These are phyloP conservation scores for Paramecium primaurelia DNA, from an alignment of 73 alveolate species.

Conservation along the genomic window DNA sequence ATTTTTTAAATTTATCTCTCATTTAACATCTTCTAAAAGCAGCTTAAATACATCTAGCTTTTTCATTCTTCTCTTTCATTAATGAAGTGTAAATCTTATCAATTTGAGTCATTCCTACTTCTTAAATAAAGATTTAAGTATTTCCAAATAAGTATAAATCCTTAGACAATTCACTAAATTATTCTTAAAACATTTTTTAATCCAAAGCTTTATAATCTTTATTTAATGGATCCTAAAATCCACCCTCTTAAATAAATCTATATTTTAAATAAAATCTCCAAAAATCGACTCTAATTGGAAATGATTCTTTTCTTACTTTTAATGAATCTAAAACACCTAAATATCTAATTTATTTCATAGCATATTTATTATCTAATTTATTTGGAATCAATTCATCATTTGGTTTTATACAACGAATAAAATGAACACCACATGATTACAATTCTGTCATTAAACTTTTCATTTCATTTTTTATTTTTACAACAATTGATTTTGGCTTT, in stretches of 20 bases:
- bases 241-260: slow-evolving; percentile 54
- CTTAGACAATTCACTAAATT: not conserved
- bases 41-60: not conserved
- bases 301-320: slow-evolving; percentile 90
- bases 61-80: not conserved
- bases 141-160: slow-evolving; percentile 39
- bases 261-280: slow-evolving; percentile 86
- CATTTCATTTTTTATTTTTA: slow-evolving; percentile 90
- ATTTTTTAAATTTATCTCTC: not conserved
- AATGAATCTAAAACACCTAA: slow-evolving; percentile 96
- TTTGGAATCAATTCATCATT: slow-evolving; percentile 81
- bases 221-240: not conserved
- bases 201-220: slow-evolving; percentile 22
- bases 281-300: slow-evolving; percentile 86
- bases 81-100: not conserved
- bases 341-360: slow-evolving; percentile 87
- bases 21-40: not conserved
- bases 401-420: slow-evolving; percentile 94
- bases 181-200: not conserved
- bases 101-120: not conserved
- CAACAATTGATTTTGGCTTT: slow-evolving; percentile 70
- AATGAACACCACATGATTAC: slow-evolving; percentile 91
- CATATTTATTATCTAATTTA: slow-evolving; percentile 69
- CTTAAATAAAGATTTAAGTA: slow-evolving; percentile 37
- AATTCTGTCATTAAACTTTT: slow-evolving; percentile 83